Evolutionary conservation across 306 rosid genomes (phyloP), one percentile per base, ranked within the genome.

Genomic region (Quercus cerris): DNA sequence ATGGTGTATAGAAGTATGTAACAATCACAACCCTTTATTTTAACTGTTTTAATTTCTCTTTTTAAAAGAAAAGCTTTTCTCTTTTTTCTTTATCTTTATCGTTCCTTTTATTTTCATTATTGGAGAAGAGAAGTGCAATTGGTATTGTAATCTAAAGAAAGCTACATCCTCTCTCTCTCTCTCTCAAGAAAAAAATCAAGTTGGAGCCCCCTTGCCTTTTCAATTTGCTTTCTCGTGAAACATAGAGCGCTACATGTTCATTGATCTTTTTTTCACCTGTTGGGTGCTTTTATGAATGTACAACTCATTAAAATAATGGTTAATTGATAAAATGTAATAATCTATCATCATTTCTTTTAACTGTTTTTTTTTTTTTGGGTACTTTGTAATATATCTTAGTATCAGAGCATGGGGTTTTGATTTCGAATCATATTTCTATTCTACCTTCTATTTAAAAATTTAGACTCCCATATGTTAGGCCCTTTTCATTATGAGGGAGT

Each of bases 101-200:
- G 0, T 5, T 80, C 78, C 79, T 28, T 74, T 84, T 75, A 17
- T 27, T 67, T 81, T 81, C 71, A 64, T 55, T 74, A 61, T 41
- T 80, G 28, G 28, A 73, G 38, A 81, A 81, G 56, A 23, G 72
- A 33, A 66, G 70, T 70, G 74, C 67, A 74, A 77, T 76, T 75
- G 77, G 74, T 23, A 30, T 75, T 70, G 87, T 83, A 75, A 81
- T 85, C 83, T 80, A 58, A 19, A 68, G 77, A 62, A 79, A 81
- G 85, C 63, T 61, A 58, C 35, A 83, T 66, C 84, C 82, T 55
- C 76, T 75, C 7, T 56, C 25, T 33, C 35, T 31, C 35, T 33
- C 38, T 33, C 38, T 33, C 38, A 31, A 33, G 7, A 33, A 33
- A 5, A 62, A 38, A 70, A 6, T 49, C 55, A 75, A 66, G 69